Conservation (phyloP, 352 stramenopile genomes). For the Phytophthora nicotianae region DNA sequence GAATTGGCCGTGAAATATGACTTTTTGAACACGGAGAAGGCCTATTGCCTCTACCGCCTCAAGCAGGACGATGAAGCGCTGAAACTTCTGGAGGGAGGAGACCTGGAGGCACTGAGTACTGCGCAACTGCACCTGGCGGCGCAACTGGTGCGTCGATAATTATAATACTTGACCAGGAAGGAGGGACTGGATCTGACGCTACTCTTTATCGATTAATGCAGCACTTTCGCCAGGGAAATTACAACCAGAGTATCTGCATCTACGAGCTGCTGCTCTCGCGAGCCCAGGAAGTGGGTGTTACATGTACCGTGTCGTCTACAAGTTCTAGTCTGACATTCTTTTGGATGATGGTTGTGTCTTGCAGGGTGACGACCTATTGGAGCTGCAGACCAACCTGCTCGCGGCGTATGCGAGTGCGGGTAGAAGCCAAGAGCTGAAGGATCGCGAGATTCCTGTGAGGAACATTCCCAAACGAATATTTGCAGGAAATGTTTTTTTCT, state of each 20-base stretch:
- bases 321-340: not conserved
- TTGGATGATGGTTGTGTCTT: not conserved
- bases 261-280: slow-evolving; percentile 72
- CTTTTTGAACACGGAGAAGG: slow-evolving; percentile 64
- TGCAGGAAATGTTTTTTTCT: not conserved
- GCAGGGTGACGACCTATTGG: slow-evolving; percentile 69
- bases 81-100: slow-evolving; percentile 34
- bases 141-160: slow-evolving; percentile 51
- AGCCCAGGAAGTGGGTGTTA: slow-evolving; percentile 38
- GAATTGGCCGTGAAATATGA: slow-evolving; percentile 77
- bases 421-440: slow-evolving; percentile 57
- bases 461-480: not conserved
- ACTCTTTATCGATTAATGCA: slow-evolving; percentile 25
- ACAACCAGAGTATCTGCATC: slow-evolving; percentile 66
- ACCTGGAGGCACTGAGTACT: slow-evolving; percentile 40
- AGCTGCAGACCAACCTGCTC: slow-evolving; percentile 81
- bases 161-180: not conserved
- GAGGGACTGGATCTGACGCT: slow-evolving; percentile 8
- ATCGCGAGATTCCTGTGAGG: slow-evolving; percentile 55
- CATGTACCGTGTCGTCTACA: not conserved
- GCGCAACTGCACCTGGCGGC: slow-evolving; percentile 71
- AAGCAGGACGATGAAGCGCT: slow-evolving; percentile 79
- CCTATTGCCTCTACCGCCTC: slow-evolving; percentile 84
- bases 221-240: slow-evolving; percentile 75
- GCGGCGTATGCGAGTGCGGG: slow-evolving; percentile 73